Percentiles rank a stretch among this genome's conserved stretches.
phyloP scores from a whole-genome alignment of 805 yeast species.

The Cyberlindnera mycetangii region DNA sequence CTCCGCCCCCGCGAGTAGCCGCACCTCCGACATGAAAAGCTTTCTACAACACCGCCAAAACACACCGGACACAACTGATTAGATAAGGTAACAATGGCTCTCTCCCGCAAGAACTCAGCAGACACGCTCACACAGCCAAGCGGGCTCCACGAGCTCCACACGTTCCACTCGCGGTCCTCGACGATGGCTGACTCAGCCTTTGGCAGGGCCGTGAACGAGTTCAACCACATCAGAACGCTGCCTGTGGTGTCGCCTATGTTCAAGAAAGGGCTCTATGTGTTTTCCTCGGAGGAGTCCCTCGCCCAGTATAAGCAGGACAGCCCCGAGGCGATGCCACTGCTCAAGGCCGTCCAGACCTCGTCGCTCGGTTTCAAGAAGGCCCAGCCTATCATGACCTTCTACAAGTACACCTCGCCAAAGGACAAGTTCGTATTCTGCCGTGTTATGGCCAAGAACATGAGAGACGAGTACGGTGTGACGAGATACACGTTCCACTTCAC shows the following conservation, averaged over 20 bases:
- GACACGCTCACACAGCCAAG: not conserved
- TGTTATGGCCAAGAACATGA: slow-evolving; percentile 26
- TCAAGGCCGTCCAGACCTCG: slow-evolving; percentile 32
- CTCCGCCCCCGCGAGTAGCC: no score
- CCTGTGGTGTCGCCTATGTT: slow-evolving; percentile 33
- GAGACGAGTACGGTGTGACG: slow-evolving; percentile 21
- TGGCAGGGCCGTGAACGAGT: slow-evolving; percentile 24
- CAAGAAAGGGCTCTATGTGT: slow-evolving; percentile 36
- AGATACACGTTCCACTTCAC: slow-evolving; percentile 32
- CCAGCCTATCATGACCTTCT: slow-evolving; percentile 31
- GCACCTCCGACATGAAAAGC: no score
- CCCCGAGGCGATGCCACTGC: slow-evolving; percentile 30
- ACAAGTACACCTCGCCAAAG: slow-evolving; percentile 23
- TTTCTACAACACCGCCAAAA: no score
- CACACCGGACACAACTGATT: no score
- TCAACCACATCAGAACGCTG: slow-evolving; percentile 28
- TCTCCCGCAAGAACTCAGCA: not conserved
- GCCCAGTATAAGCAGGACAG: slow-evolving; percentile 26
- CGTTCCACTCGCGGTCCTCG: slow-evolving; percentile 10
- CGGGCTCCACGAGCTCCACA: slow-evolving; percentile 6
- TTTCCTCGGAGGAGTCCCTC: slow-evolving; percentile 35
- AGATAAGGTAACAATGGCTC: not conserved
- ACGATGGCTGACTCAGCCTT: slow-evolving; percentile 25
- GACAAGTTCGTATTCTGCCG: slow-evolving; percentile 33
- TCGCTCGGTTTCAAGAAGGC: slow-evolving; percentile 30